A percentile compares a stretch with the other conserved stretches of the same genome.
These are phyloP conservation scores for Plasmodium blacklocki DNA, from an alignment of 169 alveolate species.

Conservation along the genomic window DNA sequence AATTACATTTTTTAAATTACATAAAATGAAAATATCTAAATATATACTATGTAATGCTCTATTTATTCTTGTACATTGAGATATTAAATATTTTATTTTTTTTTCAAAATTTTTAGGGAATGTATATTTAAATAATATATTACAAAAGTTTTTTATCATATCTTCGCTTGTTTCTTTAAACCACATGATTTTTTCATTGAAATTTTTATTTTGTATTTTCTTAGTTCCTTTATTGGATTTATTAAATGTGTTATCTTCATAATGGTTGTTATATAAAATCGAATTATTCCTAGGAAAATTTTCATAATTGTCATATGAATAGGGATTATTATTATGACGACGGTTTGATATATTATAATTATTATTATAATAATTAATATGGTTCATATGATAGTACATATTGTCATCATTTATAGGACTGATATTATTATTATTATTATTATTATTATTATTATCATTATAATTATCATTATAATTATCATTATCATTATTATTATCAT, in stretches of 20 bases:
- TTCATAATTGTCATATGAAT: too few relatives aligned
- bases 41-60: slow-evolving; percentile 62
- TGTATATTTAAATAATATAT: slow-evolving; percentile 7
- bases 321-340: too few relatives aligned
- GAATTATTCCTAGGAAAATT: too few relatives aligned
- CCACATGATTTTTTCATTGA: slow-evolving; percentile 16
- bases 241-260: too few relatives aligned
- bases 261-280: too few relatives aligned
- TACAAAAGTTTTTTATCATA: slow-evolving; percentile 3
- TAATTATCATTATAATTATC: too few relatives aligned
- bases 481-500: too few relatives aligned
- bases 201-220: background rate
- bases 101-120: slow-evolving; percentile 26
- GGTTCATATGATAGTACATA: too few relatives aligned
- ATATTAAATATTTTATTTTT: slow-evolving; percentile 20
- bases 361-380: too few relatives aligned
- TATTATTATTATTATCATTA: background rate
- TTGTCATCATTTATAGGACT: background rate
- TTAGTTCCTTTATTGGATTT: background rate
- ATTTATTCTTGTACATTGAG: slow-evolving; percentile 22
- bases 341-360: too few relatives aligned
- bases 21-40: slow-evolving; percentile 47
- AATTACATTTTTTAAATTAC: slow-evolving; percentile 30
- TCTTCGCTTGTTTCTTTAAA: slow-evolving; percentile 68
- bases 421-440: background rate